A percentile compares a stretch with the other conserved stretches of the same genome.
phyloP scores from a whole-genome alignment of 805 yeast species.

The Candida incommunis region DNA sequence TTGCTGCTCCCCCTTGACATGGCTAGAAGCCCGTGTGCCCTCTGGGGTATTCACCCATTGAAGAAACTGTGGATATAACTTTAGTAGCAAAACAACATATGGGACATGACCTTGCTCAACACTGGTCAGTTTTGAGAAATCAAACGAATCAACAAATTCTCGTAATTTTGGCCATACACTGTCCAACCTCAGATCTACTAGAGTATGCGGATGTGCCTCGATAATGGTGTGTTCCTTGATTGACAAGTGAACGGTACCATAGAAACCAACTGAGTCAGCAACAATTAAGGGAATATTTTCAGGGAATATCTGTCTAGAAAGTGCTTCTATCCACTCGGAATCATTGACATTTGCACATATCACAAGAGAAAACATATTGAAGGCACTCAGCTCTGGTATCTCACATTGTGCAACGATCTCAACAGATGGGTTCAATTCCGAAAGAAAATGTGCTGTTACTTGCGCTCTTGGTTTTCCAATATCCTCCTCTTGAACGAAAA shows the following conservation, averaged over 20 bases:
- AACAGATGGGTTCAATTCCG: background rate
- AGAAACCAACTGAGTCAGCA: slow-evolving; percentile 45
- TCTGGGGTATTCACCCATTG: slow-evolving; percentile 37
- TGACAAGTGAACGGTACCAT: slow-evolving; percentile 41
- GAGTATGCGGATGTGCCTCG: slow-evolving; percentile 56
- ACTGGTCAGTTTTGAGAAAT: slow-evolving; percentile 31
- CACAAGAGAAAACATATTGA: slow-evolving; percentile 36
- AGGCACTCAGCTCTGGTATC: slow-evolving; percentile 9
- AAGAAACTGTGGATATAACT: slow-evolving; percentile 19
- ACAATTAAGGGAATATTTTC: slow-evolving; percentile 40
- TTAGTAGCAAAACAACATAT: slow-evolving; percentile 35
- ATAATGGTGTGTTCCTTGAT: slow-evolving; percentile 48
- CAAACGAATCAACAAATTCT: slow-evolving; percentile 34
- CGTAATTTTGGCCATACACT: slow-evolving; percentile 58
- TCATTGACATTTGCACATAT: slow-evolving; percentile 32
- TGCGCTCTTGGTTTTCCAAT: slow-evolving; percentile 36
- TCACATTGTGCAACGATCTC: background rate
- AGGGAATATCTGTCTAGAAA: slow-evolving; percentile 29
- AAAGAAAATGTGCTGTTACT: slow-evolving; percentile 15
- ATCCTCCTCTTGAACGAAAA: slow-evolving; percentile 44
- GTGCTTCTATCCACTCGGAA: slow-evolving; percentile 11
- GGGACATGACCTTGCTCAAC: slow-evolving; percentile 49
- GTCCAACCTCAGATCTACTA: slow-evolving; percentile 54
- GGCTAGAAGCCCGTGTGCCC: slow-evolving; percentile 19
- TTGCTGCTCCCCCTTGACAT: slow-evolving; percentile 26